Evolutionary conservation across 768 basidiomycete species (phyloP).

Genomic region (Dacryopinax primogenitus): DNA sequence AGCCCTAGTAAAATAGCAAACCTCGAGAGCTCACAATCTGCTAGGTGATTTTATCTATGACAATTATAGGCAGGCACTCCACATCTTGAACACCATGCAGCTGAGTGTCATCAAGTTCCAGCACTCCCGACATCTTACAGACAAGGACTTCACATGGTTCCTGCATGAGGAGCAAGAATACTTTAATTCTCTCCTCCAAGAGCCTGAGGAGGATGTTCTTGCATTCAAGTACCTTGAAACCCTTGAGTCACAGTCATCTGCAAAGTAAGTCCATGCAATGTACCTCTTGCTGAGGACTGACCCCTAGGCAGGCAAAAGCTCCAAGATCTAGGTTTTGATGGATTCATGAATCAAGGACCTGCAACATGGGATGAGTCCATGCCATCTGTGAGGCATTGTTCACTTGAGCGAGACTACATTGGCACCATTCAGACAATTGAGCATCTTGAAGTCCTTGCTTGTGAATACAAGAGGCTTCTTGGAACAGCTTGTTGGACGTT

Average conservation of each 20-base stretch:
- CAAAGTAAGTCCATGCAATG: neutral
- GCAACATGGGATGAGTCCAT: neutral
- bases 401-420: neutral
- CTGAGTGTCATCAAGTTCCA: neutral
- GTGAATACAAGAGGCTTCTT: neutral
- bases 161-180: constrained; percentile 18
- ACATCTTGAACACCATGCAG: constrained; percentile 7
- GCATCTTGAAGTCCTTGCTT: neutral
- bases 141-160: constrained; percentile 13
- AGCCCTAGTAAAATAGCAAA: too few relatives aligned
- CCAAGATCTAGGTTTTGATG: neutral
- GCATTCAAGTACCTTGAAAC: neutral
- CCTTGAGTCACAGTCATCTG: neutral
- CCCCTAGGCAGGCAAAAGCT: neutral
- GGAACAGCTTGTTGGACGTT: neutral
- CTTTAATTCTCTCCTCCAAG: constrained; percentile 15
- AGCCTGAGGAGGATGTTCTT: constrained; percentile 15
- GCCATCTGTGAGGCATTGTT: neutral
- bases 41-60: constrained; percentile 15
- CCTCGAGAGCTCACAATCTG: neutral
- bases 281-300: neutral
- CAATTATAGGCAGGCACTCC: constrained; percentile 18
- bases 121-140: constrained; percentile 11
- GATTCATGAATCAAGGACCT: neutral
- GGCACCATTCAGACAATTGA: neutral